Base-by-base conservation (phyloP, 305 asterid species). In the Fraxinus platypoda region DNA sequence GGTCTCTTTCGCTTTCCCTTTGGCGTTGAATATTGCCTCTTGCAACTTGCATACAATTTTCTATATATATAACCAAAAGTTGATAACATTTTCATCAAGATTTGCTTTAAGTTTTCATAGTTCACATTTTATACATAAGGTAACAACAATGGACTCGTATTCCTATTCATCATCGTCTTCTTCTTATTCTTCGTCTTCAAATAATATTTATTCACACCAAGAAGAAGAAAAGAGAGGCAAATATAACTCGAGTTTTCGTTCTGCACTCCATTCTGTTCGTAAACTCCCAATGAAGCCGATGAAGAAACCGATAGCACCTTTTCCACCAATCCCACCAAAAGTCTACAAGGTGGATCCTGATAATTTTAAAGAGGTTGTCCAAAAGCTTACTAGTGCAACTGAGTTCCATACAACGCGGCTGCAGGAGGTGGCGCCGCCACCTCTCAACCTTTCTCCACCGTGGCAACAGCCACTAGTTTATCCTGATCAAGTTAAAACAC, bases 261-360 rank as follows among this genome's bases (percentile, higher is more conserved):
- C 92, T 0, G 78, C 88, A 3, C 88, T 89, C 78, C 94, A 88
- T 59, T 84, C 90, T 78, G 87, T 92, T 62, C 91, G 88, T n/a
- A 88, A 80, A 46, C 41, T 25, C 15, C 87, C 90, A 74, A 73
- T 66, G 80, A 84, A 83, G 26, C 43, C 81, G 25, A 81, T 35
- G 83, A 87, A 87, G 81, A 79, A 72, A 25, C 86, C 82, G 8
- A 85, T 87, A 19, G 89, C 89, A 0, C 89, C 89, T 19, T 25
- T 83, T 25, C 89, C 87, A 37, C 82, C 81, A 21, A 76, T 77
- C 2, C 85, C 79, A 74, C 87, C 89, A 1, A 86, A 81, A 64
- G 77, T 86, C 12, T 86, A 86, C 84, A 75, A 84, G 52, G 87
- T 86, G 15, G 84, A 81, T 13, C 76, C 83, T 8, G 5, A 7